A percentile compares a stretch with the other conserved stretches of the same genome.
phyloP scores from a whole-genome alignment of 176 grass and related monocot species.

The Carex kokanica region DNA sequence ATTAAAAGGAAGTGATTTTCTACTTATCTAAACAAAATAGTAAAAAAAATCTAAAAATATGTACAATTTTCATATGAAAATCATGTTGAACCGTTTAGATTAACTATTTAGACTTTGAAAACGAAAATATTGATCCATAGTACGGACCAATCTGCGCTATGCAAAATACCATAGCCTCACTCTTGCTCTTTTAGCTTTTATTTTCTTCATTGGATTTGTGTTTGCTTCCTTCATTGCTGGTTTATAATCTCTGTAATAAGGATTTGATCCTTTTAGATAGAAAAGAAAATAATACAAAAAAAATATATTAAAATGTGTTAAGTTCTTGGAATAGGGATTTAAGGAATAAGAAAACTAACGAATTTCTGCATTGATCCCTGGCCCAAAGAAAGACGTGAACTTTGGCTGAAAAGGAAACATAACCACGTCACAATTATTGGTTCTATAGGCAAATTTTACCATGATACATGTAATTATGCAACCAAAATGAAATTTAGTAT shows the following conservation, averaged over 20 bases:
- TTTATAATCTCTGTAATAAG: no score
- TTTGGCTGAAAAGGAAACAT: slow-evolving; percentile 36
- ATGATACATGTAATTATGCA: neutral
- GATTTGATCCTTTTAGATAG: neutral
- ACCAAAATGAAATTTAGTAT: neutral
- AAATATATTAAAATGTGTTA: neutral
- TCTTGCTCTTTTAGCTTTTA: neutral
- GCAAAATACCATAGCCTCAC: no score
- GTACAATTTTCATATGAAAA: no score
- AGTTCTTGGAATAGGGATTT: neutral
- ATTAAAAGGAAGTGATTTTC: no score
- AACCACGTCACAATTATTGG: neutral
- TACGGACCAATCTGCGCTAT: no score
- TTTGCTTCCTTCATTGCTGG: neutral
- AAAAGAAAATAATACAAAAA: neutral
- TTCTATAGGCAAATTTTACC: neutral
- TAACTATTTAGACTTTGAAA: no score
- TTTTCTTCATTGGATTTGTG: neutral
- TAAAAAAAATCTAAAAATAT: no score
- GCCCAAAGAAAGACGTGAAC: slow-evolving; percentile 49
- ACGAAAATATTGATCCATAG: no score
- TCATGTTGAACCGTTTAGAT: no score
- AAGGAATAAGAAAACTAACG: slow-evolving; percentile 24
- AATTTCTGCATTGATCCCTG: slow-evolving; percentile 46
- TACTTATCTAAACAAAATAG: no score